Base-by-base conservation (phyloP, 2,329 filamentous ascomycete genomes). In the Ophiostoma novo-ulmi region DNA sequence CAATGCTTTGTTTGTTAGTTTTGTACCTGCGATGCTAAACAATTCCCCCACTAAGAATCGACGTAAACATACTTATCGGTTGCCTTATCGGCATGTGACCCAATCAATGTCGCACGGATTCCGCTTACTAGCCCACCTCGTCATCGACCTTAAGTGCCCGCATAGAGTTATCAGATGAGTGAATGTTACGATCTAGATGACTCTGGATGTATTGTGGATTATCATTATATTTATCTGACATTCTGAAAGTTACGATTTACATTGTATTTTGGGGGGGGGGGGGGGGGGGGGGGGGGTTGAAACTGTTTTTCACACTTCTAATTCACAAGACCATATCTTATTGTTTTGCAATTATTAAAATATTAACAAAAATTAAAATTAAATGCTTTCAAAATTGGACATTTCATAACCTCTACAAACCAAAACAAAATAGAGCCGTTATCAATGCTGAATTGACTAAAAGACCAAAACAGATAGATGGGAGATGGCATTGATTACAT, bases 31-130 rank as follows among this genome's bases (percentile, higher is more conserved):
- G 52, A n/a, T 26, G 52, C 52, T 58, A 58, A 22, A 58, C 52
- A 58, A 13, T 58, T 14, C 52, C 58, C 58, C 58, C 58, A 63
- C 58, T 13, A 63, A 58, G 22, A 58, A 58, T 58, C 52, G 10
- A 48, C 17, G 44, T 48, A 48, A 48, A 48, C 44, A 48, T 20
- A 20, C 44, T 20, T n/a, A 48, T 48, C 44, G 44, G 3, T 63
- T 14, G 10, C 26, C 58, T 63, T 63, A 63, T 63, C 58, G 58
- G 58, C 58, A 63, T 63, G 58, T 63, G 58, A 63, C 26, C 58
- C 58, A 63, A 63, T 63, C 58, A 63, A 13, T 63, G 52, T 26
- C 10, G n/a, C n/a, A 58, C 52, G 22, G 52, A 31, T 31, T 58
- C 52, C 10, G 52, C 52, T 58, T 58, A 58, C 52, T 26, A 13